A percentile compares a stretch with the other conserved stretches of the same genome.
These are phyloP conservation scores for Gryganskiella cystojenkinii DNA, from an alignment of 192 early-diverging fungal species.

Conservation along the genomic window DNA sequence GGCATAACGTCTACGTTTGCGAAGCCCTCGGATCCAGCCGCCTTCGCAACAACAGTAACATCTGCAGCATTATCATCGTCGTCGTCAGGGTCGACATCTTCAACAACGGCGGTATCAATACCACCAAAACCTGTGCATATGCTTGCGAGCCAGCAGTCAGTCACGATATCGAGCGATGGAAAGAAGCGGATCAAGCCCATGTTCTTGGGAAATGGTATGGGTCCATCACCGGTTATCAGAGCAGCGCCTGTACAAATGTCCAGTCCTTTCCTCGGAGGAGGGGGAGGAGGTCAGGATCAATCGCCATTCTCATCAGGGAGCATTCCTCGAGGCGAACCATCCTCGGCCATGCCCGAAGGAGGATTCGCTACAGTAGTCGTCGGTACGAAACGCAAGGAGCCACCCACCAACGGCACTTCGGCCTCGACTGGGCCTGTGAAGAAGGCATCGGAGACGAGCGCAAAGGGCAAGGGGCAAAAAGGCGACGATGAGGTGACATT, in stretches of 20 bases:
- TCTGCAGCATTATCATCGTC: background rate
- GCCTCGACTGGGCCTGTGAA: conserved; percentile 18
- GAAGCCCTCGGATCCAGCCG: conserved; percentile 23
- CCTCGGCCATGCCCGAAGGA: conserved; percentile 37
- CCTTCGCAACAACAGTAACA: conserved; percentile 18
- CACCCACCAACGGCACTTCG: conserved; percentile 16
- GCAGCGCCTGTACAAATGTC: background rate
- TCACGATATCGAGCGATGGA: conserved; percentile 81
- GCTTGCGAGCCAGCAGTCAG: conserved; percentile 58
- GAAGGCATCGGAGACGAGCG: conserved; percentile 17
- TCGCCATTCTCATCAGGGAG: background rate
- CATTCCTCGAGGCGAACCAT: conserved; percentile 53
- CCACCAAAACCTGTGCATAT: conserved; percentile 13
- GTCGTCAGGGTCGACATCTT: background rate
- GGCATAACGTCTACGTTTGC: conserved; percentile 31
- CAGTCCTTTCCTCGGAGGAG: background rate
- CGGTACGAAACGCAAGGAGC: conserved; percentile 62
- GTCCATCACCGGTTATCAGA: background rate
- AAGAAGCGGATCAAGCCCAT: conserved; percentile 87
- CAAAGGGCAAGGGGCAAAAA: conserved; percentile 29
- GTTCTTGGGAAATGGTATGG: conserved; percentile 61
- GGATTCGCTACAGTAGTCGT: conserved; percentile 54
- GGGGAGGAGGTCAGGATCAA: no score
- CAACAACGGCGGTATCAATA: background rate
- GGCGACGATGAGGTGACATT: conserved; percentile 22